Base-by-base conservation (phyloP, 164 flowering plant genomes). In the Protea cynaroides region DNA sequence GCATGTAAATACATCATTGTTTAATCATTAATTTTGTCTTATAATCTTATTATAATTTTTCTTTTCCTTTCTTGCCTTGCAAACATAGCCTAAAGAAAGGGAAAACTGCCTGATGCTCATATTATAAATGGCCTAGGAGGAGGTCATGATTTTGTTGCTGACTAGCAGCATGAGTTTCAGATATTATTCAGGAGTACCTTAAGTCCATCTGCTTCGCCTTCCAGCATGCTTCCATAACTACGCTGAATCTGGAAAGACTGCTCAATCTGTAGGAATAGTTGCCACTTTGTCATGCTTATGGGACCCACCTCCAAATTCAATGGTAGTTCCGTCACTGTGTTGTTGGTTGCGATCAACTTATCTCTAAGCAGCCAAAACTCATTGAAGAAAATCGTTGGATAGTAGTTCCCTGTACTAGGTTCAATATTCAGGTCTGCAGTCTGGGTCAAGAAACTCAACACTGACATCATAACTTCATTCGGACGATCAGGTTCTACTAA, bases 201-300 rank as follows among this genome's bases (percentile, higher is more conserved):
- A 36, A 93, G 86, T 79, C 90, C 90, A 72, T 94, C 99, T 71
- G 87, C 88, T 81, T 94, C 99, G 23, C 99, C 99, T 65, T 94
- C 97, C 43, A 88, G 75, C 99, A 94, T 94, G 82, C 99, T 94
- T 70, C 99, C 99, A 74, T 94, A 94, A 69, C 79, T 88, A 59
- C 89, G 92, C 50, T 94, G 97, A 66, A 91, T 75, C 78, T 94
- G 97, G 79, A 94, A 89, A 63, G 99, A 94, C 44, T 94, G 96
- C 65, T 94, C 99, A 64, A 94, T 89, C 75, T 94, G 99, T 68
- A 80, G 65, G 70, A 84, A 92, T 64, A 92, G 74, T 46, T 92
- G 98, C 98, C 97, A 91, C 75, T 91, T 91, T 46, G 91, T 92
- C 96, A 86, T 86, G 84, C 97, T 91, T 67, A 94, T 88, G 63